A percentile compares a stretch with the other conserved stretches of the same genome.
Evolutionary conservation across 2,329 filamentous ascomycete species (phyloP).

Genomic region (Aspergillus fumigatiaffinis): DNA sequence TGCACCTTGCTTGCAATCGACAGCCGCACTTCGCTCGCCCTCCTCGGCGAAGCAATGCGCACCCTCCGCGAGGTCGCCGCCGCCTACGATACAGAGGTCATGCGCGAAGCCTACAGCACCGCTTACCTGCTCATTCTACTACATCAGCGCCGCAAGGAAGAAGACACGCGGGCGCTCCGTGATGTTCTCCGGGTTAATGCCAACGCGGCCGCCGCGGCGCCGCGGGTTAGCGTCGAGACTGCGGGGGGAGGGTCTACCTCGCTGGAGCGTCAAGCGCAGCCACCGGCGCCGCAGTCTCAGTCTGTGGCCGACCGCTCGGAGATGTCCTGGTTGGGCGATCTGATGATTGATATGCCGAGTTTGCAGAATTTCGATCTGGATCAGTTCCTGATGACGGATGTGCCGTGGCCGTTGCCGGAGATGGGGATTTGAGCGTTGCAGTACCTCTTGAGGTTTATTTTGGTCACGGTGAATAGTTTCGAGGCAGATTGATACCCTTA

Average conservation of each 20-base stretch:
- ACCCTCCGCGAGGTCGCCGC: constrained; percentile 41
- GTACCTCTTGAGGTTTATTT: too few relatives aligned
- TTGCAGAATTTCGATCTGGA: constrained; percentile 45
- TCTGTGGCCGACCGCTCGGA: constrained; percentile 28
- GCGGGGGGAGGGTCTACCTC: neutral
- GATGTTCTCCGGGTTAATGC: constrained; percentile 32
- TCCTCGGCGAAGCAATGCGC: constrained; percentile 51
- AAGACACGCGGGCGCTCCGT: constrained; percentile 35
- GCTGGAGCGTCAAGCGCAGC: constrained; percentile 3
- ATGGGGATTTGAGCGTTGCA: constrained; percentile 21
- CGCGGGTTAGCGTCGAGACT: constrained; percentile 6
- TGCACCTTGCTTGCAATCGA: constrained; percentile 56
- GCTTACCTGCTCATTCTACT: constrained; percentile 53
- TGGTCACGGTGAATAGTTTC: neutral
- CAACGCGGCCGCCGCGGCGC: constrained; percentile 28
- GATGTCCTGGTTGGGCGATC: constrained; percentile 41
- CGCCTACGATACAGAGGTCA: constrained; percentile 46
- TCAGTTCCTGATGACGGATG: constrained; percentile 35
- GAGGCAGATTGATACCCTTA: neutral
- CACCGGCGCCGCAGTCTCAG: constrained; percentile 9
- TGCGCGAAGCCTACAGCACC: constrained; percentile 53
- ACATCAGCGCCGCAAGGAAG: constrained; percentile 50
- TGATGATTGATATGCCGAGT: constrained; percentile 44
- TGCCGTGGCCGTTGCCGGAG: constrained; percentile 24
- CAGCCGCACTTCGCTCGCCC: constrained; percentile 45